Conservation (phyloP, 2,329 filamentous ascomycete species). For the Fusarium buxicola region DNA sequence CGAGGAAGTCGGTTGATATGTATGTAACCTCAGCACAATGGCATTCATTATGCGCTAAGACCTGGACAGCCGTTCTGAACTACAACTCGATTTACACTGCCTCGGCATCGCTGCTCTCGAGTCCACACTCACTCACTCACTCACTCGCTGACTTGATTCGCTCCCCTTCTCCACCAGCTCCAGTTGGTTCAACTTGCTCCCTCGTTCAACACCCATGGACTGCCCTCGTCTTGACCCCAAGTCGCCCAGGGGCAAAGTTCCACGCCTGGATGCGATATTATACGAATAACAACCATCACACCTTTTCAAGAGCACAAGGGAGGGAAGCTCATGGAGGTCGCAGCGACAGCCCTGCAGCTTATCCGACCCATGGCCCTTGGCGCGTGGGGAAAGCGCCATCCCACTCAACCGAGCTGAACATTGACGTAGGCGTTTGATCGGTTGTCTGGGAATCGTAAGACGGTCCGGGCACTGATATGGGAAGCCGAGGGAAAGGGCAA, state of each 20-base stretch:
- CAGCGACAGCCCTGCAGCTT: background rate
- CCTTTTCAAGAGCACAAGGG: constrained; percentile 15
- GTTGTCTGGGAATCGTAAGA: background rate
- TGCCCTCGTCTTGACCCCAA: background rate
- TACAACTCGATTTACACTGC: background rate
- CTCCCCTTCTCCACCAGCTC: background rate
- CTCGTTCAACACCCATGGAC: constrained; percentile 1
- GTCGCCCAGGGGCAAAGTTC: constrained; percentile 6
- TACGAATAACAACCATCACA: constrained; percentile 15
- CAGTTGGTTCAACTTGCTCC: background rate
- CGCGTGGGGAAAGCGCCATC: constrained; percentile 10
- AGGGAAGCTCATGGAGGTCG: constrained; percentile 1
- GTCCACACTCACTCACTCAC: background rate
- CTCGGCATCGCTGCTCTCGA: background rate
- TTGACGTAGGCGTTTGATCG: constrained; percentile 4
- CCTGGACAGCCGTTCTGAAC: background rate
- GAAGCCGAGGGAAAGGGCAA: background rate
- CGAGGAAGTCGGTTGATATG: background rate
- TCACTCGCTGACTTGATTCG: background rate
- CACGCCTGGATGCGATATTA: constrained; percentile 15
- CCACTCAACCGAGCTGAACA: constrained; percentile 18
- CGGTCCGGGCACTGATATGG: constrained; percentile 1
- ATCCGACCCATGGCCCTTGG: background rate
- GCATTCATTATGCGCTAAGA: background rate
- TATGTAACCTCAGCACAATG: background rate